Percentiles rank a stretch among this genome's conserved stretches.
Evolutionary conservation across 2,329 filamentous ascomycete species (phyloP).

Genomic region (Exophiala aquamarina): DNA sequence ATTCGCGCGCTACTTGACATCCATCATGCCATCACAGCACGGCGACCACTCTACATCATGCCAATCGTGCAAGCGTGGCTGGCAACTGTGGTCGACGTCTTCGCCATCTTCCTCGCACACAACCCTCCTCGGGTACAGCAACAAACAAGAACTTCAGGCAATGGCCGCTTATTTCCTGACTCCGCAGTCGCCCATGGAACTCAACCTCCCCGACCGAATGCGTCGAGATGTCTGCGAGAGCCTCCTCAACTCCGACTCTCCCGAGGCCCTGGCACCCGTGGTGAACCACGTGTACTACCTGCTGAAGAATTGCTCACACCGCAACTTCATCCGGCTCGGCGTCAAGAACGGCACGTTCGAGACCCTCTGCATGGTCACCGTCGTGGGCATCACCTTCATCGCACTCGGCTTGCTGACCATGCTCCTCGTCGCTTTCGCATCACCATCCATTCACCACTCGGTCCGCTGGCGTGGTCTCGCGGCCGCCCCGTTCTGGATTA

Average conservation of each 20-base stretch:
- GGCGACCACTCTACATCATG: no score
- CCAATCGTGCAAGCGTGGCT: slow-evolving; percentile 10
- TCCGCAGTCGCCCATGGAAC: slow-evolving; percentile 10
- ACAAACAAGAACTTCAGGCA: slow-evolving; percentile 13
- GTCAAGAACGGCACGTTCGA: slow-evolving; percentile 24
- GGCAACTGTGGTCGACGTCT: slow-evolving; percentile 5
- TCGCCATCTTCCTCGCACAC: slow-evolving; percentile 3
- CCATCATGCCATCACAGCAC: slow-evolving; percentile 5
- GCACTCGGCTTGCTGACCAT: slow-evolving; percentile 16
- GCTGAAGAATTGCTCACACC: slow-evolving; percentile 21
- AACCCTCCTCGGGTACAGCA: neutral
- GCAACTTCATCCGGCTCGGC: slow-evolving; percentile 22
- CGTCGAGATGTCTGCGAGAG: slow-evolving; percentile 9
- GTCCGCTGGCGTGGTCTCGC: slow-evolving; percentile 17
- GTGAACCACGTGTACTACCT: slow-evolving; percentile 23
- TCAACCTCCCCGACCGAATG: slow-evolving; percentile 17
- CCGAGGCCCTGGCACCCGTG: slow-evolving; percentile 8
- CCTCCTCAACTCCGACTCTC: slow-evolving; percentile 10
- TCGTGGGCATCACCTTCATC: slow-evolving; percentile 16
- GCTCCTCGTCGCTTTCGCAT: slow-evolving; percentile 17
- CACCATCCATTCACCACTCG: slow-evolving; percentile 22
- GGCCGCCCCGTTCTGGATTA: slow-evolving; percentile 13
- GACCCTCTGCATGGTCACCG: slow-evolving; percentile 23
- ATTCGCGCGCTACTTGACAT: slow-evolving; percentile 10
- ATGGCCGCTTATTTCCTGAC: slow-evolving; percentile 11